Evolutionary conservation across 163 green algal genomes (phyloP).

Genomic region (Chloromonas sp.): DNA sequence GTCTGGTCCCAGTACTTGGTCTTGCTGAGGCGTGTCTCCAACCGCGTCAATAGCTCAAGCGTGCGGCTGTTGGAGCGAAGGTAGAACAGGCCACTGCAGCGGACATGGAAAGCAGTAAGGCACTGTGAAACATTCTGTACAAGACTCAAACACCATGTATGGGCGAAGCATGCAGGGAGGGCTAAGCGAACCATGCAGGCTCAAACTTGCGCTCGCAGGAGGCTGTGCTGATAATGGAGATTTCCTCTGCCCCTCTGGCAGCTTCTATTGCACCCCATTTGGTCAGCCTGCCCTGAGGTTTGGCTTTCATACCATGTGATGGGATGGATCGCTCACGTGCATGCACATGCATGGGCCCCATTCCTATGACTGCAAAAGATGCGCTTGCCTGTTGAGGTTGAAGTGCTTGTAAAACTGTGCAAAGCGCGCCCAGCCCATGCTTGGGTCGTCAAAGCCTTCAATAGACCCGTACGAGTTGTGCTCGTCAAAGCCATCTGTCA

Average conservation of each 20-base stretch:
- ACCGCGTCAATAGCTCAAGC: constrained; percentile 64
- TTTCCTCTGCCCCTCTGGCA: too few species aligned
- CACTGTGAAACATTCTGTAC: too few species aligned
- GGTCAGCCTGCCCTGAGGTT: too few species aligned
- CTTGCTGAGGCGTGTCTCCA: constrained; percentile 53
- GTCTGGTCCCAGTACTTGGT: constrained; percentile 87
- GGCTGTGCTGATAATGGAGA: too few species aligned
- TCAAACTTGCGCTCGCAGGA: too few species aligned
- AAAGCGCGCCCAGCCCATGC: constrained; percentile 81
- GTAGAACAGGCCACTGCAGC: constrained; percentile 72
- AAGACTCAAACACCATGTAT: too few species aligned
- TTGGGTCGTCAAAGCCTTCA: constrained; percentile 70
- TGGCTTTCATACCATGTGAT: too few species aligned
- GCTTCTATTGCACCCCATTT: too few species aligned
- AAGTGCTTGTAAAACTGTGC: constrained; percentile 65
- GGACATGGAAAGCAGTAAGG: not conserved
- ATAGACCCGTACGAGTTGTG: constrained; percentile 71
- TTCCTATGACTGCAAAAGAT: too few species aligned
- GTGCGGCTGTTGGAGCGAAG: constrained; percentile 64
- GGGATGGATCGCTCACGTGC: too few species aligned
- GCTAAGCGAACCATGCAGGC: not conserved
- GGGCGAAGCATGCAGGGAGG: not conserved
- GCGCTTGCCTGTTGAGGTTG: constrained; percentile 39
- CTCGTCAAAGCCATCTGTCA: constrained; percentile 71
- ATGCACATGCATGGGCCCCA: too few species aligned